Base-by-base conservation (phyloP, 805 yeast genomes). In the Candida easanensis region DNA sequence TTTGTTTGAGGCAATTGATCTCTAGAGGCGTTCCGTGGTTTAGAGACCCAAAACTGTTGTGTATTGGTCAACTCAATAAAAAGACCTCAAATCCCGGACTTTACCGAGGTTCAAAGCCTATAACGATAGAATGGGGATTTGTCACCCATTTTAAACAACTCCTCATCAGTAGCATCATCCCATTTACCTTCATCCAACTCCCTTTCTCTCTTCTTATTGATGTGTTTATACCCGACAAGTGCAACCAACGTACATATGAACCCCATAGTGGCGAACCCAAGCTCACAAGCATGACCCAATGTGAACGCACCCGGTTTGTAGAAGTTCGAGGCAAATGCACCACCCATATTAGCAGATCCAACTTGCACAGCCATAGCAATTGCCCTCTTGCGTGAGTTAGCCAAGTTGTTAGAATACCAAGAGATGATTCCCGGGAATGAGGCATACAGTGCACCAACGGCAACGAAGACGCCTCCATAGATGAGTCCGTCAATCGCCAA, bases 111-210 rank as follows among this genome's bases (percentile, higher is more conserved):
- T 22, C 44, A 46, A n/a, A 42, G 33, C 32, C 50, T 52, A 47
- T 71, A 71, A 16, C 54, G 52, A 45, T 62, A 71, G 36, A 62
- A 61, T 1, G 76, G 76, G 36, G 64, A 64, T 48, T 63, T 64
- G 53, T 71, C 75, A 18, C 75, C 76, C 70, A 68, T 55, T 35
- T 57, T 60, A 10, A 59, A 46, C 36, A 70, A 52, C 38, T 68
- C 62, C 22, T 50, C 47, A 20, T 53, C 58, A 5, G 60, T 50
- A 36, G 48, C 47, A 8, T 40, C 46, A 33, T 56, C 65, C 49
- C 58, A 68, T 21, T 51, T 54, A 1, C 71, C 73, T 15, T 57
- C 58, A 17, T 49, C 33, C 22, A 63, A 45, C 41, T 61, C 62
- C 28, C 39, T 45, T 40, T 46, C 46, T 25, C 63, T 44, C 42